Percentiles rank a stretch among this genome's conserved stretches.
phyloP scores from a whole-genome alignment of 306 rosid genomes.

The Canavalia gladiata region DNA sequence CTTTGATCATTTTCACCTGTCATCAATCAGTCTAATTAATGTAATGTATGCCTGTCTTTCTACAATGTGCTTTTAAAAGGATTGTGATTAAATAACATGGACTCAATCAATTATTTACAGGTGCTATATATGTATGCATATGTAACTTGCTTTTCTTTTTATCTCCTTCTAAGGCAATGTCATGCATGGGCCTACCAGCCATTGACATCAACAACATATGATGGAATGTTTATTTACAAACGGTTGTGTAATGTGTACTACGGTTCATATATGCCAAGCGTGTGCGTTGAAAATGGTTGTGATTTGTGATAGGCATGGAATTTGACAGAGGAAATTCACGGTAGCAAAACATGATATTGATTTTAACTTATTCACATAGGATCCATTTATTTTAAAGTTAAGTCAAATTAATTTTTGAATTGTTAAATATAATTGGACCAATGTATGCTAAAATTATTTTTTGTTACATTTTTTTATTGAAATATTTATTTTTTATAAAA shows the following conservation, averaged over 20 bases:
- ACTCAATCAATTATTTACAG: constrained; percentile 6
- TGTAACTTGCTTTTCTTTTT: background rate
- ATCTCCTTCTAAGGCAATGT: background rate
- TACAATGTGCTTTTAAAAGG: constrained; percentile 15
- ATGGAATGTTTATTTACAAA: constrained; percentile 16
- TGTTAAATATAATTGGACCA: too few relatives aligned
- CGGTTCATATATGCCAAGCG: background rate
- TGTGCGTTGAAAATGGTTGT: background rate
- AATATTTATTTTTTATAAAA: too few relatives aligned
- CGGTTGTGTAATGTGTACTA: background rate
- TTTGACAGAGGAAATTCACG: background rate
- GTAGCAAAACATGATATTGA: background rate
- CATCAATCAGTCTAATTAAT: constrained; percentile 37
- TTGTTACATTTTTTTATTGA: too few relatives aligned
- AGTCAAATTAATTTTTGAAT: too few relatives aligned
- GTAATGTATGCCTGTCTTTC: constrained; percentile 6
- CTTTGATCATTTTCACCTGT: background rate
- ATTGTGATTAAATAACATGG: background rate
- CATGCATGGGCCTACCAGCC: background rate
- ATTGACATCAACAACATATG: background rate
- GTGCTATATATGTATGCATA: constrained; percentile 1
- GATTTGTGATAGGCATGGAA: constrained; percentile 1
- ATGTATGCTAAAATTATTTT: too few relatives aligned
- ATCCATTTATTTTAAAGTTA: too few relatives aligned
- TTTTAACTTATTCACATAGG: background rate